Evolutionary conservation across 352 stramenopile species (phyloP).

Genomic region (Globisporangium orthogonon): DNA sequence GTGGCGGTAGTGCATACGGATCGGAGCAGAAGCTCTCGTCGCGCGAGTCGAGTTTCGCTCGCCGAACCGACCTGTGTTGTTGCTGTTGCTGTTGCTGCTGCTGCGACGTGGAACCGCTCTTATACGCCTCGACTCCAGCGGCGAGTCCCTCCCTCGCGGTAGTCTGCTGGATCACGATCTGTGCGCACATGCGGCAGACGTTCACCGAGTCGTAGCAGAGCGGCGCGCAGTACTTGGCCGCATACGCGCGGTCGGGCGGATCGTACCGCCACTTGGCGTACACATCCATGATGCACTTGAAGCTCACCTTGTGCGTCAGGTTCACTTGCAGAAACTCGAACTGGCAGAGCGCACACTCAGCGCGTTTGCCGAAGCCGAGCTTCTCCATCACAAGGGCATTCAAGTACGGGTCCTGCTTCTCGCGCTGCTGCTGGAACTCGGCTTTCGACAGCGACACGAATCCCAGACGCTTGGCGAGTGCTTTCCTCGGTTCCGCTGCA

Average conservation of each 20-base stretch:
- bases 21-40: slow-evolving; percentile 37
- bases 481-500: slow-evolving; percentile 13
- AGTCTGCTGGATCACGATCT: slow-evolving; percentile 53
- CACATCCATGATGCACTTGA: slow-evolving; percentile 75
- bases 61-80: not conserved
- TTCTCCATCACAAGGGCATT: slow-evolving; percentile 47
- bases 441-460: slow-evolving; percentile 18
- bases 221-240: slow-evolving; percentile 49
- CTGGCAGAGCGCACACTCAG: slow-evolving; percentile 59
- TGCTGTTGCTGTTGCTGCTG: not conserved
- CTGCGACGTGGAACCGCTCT: not conserved
- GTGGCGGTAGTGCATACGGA: slow-evolving; percentile 55
- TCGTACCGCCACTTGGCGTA: slow-evolving; percentile 51
- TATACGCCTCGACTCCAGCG: not conserved
- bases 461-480: slow-evolving; percentile 16
- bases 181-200: slow-evolving; percentile 68
- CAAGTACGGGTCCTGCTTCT: slow-evolving; percentile 32
- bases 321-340: slow-evolving; percentile 49
- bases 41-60: slow-evolving; percentile 7
- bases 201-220: slow-evolving; percentile 68
- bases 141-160: not conserved
- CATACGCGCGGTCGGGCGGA: slow-evolving; percentile 31
- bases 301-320: slow-evolving; percentile 62
- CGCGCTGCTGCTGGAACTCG: slow-evolving; percentile 17
- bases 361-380: slow-evolving; percentile 52